Evolutionary conservation across 2,329 filamentous ascomycete species (phyloP), one percentile per base, ranked within the genome.

Genomic region (Alternaria triticimaculans): DNA sequence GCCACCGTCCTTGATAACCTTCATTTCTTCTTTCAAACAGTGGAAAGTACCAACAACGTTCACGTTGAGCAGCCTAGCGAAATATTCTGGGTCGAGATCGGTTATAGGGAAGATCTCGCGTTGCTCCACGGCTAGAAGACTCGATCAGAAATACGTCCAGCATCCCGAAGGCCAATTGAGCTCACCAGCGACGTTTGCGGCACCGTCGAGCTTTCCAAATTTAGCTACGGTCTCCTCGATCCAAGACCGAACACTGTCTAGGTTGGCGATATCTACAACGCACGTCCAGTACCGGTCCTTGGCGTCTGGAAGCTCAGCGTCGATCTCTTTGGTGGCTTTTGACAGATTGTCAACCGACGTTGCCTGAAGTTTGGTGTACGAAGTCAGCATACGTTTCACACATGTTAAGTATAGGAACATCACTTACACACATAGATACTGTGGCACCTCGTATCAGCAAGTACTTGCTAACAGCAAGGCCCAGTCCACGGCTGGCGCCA

Each of bases 141-240:
- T 9, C 11, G 21, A 46, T 33, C n/a, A 46, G n/a, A 15, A 33
- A 15, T 8, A n/a, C 18, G 11, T 28, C 1, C 15, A 23, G 8
- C 12, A 8, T n/a, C 10, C 5, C 2, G 21, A 33, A 12, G 3
- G n/a, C 14, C 11, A n/a, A n/a, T 15, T n/a, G 11, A 46, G n/a
- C 58, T 60, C 28, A 60, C 82, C 82, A 7, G 81, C 81, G 48
- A 80, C 66, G 68, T 83, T 83, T 20, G 78, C 81, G 3, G 81
- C 80, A 12, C 81, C 80, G 50, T 80, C 73, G 0, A 83, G 65
- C 21, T 68, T 71, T 8, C 80, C 81, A 46, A 79, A 81, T 18
- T 71, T 67, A 7, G 69, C 55, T 3, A 81, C 69, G 2, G 78
- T 80, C 8, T 67, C 58, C 30, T 76, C 70, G 6, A 88, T 74